Conservation (phyloP, 2,329 filamentous ascomycete genomes). For the Epichloe hybrida region DNA sequence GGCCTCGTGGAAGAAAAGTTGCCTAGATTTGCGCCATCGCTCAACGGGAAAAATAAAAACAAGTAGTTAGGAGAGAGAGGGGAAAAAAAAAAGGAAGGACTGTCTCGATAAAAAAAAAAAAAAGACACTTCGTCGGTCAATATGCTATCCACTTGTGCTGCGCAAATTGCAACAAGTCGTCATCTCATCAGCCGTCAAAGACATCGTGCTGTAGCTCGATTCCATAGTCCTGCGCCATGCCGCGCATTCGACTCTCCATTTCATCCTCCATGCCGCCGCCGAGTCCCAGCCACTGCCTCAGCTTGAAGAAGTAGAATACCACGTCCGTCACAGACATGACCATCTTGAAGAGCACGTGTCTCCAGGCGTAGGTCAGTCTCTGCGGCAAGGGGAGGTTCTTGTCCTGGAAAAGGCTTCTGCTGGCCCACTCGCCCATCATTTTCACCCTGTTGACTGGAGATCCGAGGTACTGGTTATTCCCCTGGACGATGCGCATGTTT, state of each 20-base stretch:
- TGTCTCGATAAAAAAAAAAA: too few species aligned
- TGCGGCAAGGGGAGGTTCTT: conserved; percentile 47
- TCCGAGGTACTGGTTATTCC: conserved; percentile 82
- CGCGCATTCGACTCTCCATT: conserved; percentile 75
- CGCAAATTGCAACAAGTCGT: background rate
- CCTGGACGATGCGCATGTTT: conserved; percentile 86
- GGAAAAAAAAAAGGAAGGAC: background rate
- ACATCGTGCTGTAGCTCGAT: conserved; percentile 79
- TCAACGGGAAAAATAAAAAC: background rate
- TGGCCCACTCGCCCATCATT: conserved; percentile 86
- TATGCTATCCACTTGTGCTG: too few species aligned
- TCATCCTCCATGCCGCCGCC: conserved; percentile 90
- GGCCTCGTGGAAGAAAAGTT: background rate
- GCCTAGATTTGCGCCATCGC: background rate
- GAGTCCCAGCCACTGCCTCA: conserved; percentile 62
- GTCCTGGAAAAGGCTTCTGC: conserved; percentile 66
- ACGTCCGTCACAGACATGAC: conserved; percentile 67
- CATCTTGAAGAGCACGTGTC: conserved; percentile 68
- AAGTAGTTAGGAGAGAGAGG: background rate
- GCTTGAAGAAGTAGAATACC: conserved; percentile 67
- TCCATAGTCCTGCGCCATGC: conserved; percentile 81
- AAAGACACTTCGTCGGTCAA: too few species aligned
- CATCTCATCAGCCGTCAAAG: conserved; percentile 58
- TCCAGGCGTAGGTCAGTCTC: conserved; percentile 55
- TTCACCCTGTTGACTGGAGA: conserved; percentile 87